Evolutionary conservation across 345 rosid species (phyloP).

Genomic region (Combretum micranthum): DNA sequence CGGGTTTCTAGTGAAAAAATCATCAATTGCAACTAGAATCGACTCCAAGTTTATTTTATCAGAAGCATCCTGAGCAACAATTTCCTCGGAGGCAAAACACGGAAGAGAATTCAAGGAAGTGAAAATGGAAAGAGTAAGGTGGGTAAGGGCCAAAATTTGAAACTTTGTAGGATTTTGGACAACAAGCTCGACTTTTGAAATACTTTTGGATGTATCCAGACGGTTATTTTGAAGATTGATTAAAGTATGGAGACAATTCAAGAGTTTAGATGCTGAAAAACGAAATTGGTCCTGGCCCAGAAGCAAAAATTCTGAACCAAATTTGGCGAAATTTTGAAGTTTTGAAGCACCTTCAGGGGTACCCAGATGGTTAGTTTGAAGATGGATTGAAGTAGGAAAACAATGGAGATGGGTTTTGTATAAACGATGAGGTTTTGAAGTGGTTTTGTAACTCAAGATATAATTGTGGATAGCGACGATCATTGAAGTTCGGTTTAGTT

Average conservation of each 20-base stretch:
- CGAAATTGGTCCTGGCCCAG: conserved; percentile 3
- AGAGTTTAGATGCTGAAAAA: neutral
- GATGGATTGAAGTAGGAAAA: too few relatives aligned
- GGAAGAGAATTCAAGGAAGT: conserved; percentile 39
- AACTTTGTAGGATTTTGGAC: conserved; percentile 16
- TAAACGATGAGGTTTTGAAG: too few relatives aligned
- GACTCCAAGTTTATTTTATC: conserved; percentile 68
- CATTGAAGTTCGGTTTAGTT: too few relatives aligned
- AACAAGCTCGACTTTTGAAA: neutral
- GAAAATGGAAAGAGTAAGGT: conserved; percentile 28
- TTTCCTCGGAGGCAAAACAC: conserved; percentile 48
- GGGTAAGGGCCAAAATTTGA: conserved; percentile 3
- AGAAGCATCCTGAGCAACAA: conserved; percentile 23
- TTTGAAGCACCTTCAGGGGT: too few relatives aligned
- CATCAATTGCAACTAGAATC: conserved; percentile 53
- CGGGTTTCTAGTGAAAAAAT: conserved; percentile 67
- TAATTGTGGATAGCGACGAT: too few relatives aligned
- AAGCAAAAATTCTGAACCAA: too few relatives aligned
- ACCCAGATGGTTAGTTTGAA: too few relatives aligned
- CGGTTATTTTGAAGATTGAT: neutral
- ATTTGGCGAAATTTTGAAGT: too few relatives aligned
- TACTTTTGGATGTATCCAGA: neutral
- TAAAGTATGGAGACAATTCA: neutral
- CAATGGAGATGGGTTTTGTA: conserved; percentile 11
- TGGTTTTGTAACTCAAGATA: too few relatives aligned